phyloP scores from a whole-genome alignment of 495 filamentous ascomycete genomes.

The Neurospora sp. region DNA sequence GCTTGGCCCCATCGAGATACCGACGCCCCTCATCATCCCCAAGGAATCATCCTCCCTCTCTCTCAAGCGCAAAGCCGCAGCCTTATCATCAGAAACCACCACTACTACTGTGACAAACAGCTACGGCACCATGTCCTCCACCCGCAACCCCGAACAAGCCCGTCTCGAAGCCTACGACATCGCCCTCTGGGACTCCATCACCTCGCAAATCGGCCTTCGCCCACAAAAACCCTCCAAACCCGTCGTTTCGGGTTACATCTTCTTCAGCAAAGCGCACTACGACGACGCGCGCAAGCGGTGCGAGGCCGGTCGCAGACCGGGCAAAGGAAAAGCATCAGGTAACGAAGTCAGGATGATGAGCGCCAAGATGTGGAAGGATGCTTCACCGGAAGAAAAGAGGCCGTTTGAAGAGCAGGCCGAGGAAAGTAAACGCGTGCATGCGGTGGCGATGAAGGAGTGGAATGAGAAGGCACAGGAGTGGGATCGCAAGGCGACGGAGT shows the following conservation, averaged over 20 bases:
- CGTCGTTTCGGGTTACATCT: conserved; percentile 61
- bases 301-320: conserved; percentile 52
- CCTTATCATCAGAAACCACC: neutral
- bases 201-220: conserved; percentile 58
- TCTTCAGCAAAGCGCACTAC: conserved; percentile 76
- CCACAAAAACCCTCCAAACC: conserved; percentile 59
- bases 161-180: conserved; percentile 60
- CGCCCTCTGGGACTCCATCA: conserved; percentile 58
- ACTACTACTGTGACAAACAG: neutral
- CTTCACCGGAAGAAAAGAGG: conserved; percentile 51
- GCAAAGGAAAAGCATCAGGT: conserved; percentile 55
- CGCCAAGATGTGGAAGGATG: conserved; percentile 82
- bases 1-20: conserved; percentile 66
- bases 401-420: conserved; percentile 68
- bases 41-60: conserved; percentile 37
- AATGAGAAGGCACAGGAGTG: conserved; percentile 51
- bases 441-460: conserved; percentile 46
- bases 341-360: conserved; percentile 77
- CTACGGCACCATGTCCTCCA: conserved; percentile 1
- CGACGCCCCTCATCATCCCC: conserved; percentile 55
- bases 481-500: conserved; percentile 52
- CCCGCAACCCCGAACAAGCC: conserved; percentile 39
- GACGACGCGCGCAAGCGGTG: conserved; percentile 60
- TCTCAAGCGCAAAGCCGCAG: conserved; percentile 45
- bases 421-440: conserved; percentile 52